Conservation (phyloP, 257 asterid genomes). For the Leonotis leonurus region DNA sequence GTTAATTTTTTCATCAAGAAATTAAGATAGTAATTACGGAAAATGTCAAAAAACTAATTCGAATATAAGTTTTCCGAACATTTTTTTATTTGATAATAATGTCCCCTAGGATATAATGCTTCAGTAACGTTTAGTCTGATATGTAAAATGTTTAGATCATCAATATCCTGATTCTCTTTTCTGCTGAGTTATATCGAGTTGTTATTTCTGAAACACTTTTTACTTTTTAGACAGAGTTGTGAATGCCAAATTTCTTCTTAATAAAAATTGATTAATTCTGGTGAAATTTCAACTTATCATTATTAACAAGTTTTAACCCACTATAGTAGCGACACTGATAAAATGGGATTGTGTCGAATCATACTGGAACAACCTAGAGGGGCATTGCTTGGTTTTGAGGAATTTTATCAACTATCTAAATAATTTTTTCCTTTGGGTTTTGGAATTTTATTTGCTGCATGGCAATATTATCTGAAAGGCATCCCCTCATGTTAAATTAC, state of each 20-base stretch:
- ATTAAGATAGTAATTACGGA: background rate
- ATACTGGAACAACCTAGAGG: background rate
- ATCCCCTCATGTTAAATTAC: background rate
- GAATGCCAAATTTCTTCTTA: background rate
- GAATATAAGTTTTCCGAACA: background rate
- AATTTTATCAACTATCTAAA: background rate
- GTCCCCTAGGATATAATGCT: background rate
- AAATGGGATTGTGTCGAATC: background rate
- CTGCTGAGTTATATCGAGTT: background rate
- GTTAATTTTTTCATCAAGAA: background rate
- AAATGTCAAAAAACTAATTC: background rate
- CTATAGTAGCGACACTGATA: background rate
- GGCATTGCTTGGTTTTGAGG: background rate
- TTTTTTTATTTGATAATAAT: background rate
- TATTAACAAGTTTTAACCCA: background rate
- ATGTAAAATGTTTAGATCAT: background rate
- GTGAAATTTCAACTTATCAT: background rate
- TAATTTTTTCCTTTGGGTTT: background rate
- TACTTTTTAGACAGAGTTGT: background rate
- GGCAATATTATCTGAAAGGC: background rate
- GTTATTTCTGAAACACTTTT: background rate
- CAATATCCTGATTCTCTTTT: background rate
- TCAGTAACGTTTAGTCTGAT: background rate
- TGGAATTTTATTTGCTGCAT: background rate
- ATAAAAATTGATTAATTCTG: background rate